Evolutionary conservation across 2,329 filamentous ascomycete genomes (phyloP).

Genomic region (Lecanicillium sp.): DNA sequence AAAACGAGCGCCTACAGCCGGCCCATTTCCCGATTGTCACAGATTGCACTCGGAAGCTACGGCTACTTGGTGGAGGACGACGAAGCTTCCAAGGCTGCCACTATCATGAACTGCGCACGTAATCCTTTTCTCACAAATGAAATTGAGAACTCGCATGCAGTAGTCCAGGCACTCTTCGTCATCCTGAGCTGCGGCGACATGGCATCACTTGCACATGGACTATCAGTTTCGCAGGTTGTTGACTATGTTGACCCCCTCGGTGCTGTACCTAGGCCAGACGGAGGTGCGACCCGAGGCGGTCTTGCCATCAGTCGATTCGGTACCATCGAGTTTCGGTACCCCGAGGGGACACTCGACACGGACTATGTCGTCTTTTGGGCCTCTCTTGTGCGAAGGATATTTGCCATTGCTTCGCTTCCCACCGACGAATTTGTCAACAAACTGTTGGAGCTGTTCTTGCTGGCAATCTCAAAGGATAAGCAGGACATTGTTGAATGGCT

Average conservation of each 20-base stretch:
- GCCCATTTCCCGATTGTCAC: constrained; percentile 14
- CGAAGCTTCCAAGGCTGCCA: no score
- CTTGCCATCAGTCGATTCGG: constrained; percentile 16
- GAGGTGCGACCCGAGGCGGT: constrained; percentile 11
- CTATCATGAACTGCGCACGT: no score
- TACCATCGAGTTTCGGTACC: constrained; percentile 20
- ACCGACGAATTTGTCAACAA: constrained; percentile 11
- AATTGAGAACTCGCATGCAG: no score
- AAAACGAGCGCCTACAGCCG: constrained; percentile 12
- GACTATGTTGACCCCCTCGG: no score
- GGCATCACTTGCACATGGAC: no score
- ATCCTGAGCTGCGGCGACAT: no score
- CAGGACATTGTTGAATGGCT: constrained; percentile 14
- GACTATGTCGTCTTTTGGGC: constrained; percentile 18
- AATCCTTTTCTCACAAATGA: no score
- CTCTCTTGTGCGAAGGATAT: constrained; percentile 15
- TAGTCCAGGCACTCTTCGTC: no score
- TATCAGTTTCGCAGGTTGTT: no score
- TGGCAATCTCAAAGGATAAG: constrained; percentile 13
- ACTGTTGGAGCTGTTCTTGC: constrained; percentile 15
- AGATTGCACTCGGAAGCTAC: constrained; percentile 8
- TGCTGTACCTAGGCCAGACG: no score
- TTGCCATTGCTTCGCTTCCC: constrained; percentile 12
- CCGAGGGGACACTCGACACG: constrained; percentile 17
- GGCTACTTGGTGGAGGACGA: background rate